Evolutionary conservation across 345 rosid species (phyloP), one percentile per base, ranked within the genome.

Genomic region (Theobroma cacao): DNA sequence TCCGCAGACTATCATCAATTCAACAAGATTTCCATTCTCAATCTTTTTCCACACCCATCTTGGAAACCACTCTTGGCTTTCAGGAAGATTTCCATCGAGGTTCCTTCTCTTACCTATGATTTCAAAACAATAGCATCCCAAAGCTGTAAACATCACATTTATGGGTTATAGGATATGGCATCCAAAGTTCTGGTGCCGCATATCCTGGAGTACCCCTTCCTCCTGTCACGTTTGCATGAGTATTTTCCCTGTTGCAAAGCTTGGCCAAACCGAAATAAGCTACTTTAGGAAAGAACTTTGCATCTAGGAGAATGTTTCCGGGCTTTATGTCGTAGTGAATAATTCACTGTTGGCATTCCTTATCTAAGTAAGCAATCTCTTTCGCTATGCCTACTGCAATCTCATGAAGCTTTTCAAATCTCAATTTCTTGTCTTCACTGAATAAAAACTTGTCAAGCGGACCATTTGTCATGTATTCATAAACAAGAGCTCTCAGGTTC

Each of bases 351-450:
- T 87, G 81, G 31, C 93, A 90, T 70, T 88, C 93, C 61, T 88
- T 90, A 47, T 88, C 91, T 10, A 90, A 87, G 82, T 90, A 90
- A 18, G 90, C 83, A n/a, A 90, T 84, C 67, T 88, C 93, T 61
- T 85, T 87, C 2, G 93, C 89, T 3, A 85, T 82, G 48, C 89
- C 94, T 45, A 86, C 84, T 20, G 88, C 90, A 67, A 89, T 85
- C 72, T 80, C 85, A 77, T 82, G 85, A 67, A 87, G 80, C 36
- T 81, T 81, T 84, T 84, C 82, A 70, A 92, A 91, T 22, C 75
- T 80, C 74, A 88, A 76, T 28, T 69, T 66, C 56, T 90, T 84
- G 6, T 34, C 61, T 64, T 60, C 78, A 73, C 86, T 43, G 76
- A 87, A 86, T 22, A 89, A 65, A 84, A 82, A 88, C 72, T 84